Conservation (phyloP, 2,329 filamentous ascomycete species). For the Colletotrichum sojae region DNA sequence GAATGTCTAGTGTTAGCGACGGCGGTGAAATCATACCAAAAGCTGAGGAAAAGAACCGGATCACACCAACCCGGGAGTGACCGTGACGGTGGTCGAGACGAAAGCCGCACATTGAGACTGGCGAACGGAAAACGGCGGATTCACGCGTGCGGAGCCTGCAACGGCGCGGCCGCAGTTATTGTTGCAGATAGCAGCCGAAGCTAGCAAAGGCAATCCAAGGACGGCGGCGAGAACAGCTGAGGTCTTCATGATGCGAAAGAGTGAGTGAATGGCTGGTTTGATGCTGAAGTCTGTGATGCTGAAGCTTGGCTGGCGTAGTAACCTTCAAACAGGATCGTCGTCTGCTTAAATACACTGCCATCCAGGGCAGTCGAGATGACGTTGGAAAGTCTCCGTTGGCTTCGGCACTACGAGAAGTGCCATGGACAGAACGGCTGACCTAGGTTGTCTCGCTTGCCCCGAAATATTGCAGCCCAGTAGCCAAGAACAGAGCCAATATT, state of each 20-base stretch:
- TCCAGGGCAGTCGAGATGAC: too few relatives aligned
- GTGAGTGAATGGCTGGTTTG: neutral
- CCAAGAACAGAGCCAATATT: too few relatives aligned
- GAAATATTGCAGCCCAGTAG: too few relatives aligned
- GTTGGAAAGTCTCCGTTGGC: too few relatives aligned
- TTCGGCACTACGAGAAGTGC: too few relatives aligned
- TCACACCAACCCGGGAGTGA: slow-evolving; percentile 30
- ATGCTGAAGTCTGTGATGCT: neutral
- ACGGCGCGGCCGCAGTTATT: slow-evolving; percentile 39
- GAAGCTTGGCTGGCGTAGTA: neutral
- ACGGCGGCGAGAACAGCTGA: neutral
- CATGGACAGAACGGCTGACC: too few relatives aligned
- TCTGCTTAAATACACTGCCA: too few relatives aligned
- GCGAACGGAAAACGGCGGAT: slow-evolving; percentile 14
- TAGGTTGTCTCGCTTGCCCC: too few relatives aligned
- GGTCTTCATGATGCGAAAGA: slow-evolving; percentile 2
- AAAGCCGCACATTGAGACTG: slow-evolving; percentile 28
- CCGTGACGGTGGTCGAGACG: slow-evolving; percentile 27
- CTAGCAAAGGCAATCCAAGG: neutral
- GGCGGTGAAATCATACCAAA: too few relatives aligned
- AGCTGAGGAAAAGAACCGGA: neutral
- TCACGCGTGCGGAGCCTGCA: slow-evolving; percentile 19
- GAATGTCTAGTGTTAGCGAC: neutral
- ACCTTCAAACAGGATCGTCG: neutral
- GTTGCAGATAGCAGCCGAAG: slow-evolving; percentile 23